phyloP scores from a whole-genome alignment of 148 eudicot genomes.

The Mesembryanthemum crystallinum region DNA sequence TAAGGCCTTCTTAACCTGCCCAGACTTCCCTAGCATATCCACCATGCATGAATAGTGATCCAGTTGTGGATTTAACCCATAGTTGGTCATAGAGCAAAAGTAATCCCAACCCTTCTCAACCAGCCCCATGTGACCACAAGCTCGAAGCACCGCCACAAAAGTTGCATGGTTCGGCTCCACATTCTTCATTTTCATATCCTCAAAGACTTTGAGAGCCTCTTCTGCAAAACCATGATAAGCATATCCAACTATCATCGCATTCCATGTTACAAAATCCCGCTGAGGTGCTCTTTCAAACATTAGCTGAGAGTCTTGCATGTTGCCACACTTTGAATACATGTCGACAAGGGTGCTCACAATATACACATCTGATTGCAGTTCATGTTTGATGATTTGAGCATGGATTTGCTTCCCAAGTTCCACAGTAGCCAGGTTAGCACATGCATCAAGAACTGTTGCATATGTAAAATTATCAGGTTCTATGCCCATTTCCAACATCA shows the following conservation, averaged over 20 bases:
- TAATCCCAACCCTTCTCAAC: slow-evolving; percentile 58
- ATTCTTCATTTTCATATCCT: slow-evolving; percentile 57
- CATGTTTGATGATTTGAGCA: slow-evolving; percentile 79
- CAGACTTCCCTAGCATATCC: slow-evolving; percentile 73
- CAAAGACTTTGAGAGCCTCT: slow-evolving; percentile 57
- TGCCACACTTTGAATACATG: slow-evolving; percentile 93
- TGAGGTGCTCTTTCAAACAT: slow-evolving; percentile 56
- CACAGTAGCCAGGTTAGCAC: slow-evolving; percentile 82
- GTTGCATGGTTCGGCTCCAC: slow-evolving; percentile 83
- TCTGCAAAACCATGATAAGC: slow-evolving; percentile 83
- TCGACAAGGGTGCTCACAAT: slow-evolving; percentile 81
- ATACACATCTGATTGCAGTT: slow-evolving; percentile 63
- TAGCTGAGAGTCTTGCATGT: slow-evolving; percentile 65
- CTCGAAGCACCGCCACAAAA: slow-evolving; percentile 79
- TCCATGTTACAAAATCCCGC: slow-evolving; percentile 90
- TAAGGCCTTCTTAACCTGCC: slow-evolving; percentile 58
- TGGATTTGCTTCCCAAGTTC: slow-evolving; percentile 90
- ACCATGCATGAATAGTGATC: slow-evolving; percentile 91
- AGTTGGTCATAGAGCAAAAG: slow-evolving; percentile 57
- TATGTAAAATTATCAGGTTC: slow-evolving; percentile 81
- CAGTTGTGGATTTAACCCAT: slow-evolving; percentile 62
- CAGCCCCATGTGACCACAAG: slow-evolving; percentile 85
- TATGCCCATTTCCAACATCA: slow-evolving; percentile 62
- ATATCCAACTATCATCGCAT: slow-evolving; percentile 77
- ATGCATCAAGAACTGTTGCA: slow-evolving; percentile 86